Evolutionary conservation across 176 grass and related monocot species (phyloP), one percentile per base, ranked within the genome.

Genomic region (Triticum turgidum): DNA sequence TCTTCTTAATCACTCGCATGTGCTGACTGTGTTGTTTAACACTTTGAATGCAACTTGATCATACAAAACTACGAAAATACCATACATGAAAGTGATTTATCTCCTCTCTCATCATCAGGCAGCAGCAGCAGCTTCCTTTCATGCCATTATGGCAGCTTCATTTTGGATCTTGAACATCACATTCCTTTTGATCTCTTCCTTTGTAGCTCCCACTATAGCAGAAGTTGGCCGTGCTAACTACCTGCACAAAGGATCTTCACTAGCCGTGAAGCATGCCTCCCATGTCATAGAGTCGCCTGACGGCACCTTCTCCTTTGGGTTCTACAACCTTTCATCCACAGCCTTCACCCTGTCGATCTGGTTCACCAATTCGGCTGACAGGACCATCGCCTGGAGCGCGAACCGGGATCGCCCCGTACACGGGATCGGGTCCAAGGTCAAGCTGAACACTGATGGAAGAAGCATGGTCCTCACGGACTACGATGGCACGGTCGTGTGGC

Each of bases 281-380:
- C 21, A 79, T 58, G 38, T 79, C 33, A 33, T 79, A 56, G 10
- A 39, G 21, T 79, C 77, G 7, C 24, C 20, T 21, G 61, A 39
- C 9, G 76, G 76, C 21, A 56, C 85, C 62, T 90, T 90, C 39
- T 59, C 83, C 9, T 86, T 81, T 56, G 84, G 84, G 56, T 90
- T 90, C 79, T 86, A 86, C 84, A 82, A 78, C 29, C 64, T 90
- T 11, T 85, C 82, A 8, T 64, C 75, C 21, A 81, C 78, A 20
- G 83, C 61, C 77, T 86, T 81, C 83, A 85, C 64, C 37, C 33
- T 90, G 22, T 90, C 84, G 24, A 86, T 90, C 79, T 90, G 88
- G 88, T 90, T 83, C 79, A 29, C 79, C 30, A 72, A 52, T 4
- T 78, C 88, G 9, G 84, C 70, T 0, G 20, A 78, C 42, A 78